Percentiles rank a stretch among this genome's conserved stretches.
Conservation (phyloP, 1,139 yeast genomes). For the Candida dubliniensis region DNA sequence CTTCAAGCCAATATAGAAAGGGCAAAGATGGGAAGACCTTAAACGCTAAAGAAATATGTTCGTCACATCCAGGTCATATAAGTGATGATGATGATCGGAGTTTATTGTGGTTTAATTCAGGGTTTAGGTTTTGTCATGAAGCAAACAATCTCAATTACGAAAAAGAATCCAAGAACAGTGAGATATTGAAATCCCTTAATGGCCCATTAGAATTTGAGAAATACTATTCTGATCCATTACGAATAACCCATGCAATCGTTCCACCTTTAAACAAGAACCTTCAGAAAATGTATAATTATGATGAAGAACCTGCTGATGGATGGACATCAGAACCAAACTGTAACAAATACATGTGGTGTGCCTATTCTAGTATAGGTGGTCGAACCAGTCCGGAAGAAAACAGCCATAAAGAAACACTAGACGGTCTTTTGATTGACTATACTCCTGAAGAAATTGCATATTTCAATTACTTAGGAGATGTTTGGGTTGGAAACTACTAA, state of each 20-base stretch:
- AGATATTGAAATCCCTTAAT: slow-evolving; percentile 20
- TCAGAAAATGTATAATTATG: slow-evolving; percentile 20
- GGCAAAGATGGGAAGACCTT: slow-evolving; percentile 20
- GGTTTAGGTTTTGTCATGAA: slow-evolving; percentile 32
- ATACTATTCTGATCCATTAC: slow-evolving; percentile 25
- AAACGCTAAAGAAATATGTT: slow-evolving; percentile 34
- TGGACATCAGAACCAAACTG: slow-evolving; percentile 37
- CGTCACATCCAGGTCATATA: slow-evolving; percentile 42
- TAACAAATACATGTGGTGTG: slow-evolving; percentile 47
- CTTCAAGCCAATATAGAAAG: slow-evolving; percentile 29
- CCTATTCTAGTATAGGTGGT: slow-evolving; percentile 44
- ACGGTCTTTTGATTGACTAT: slow-evolving; percentile 28
- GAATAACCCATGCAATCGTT: slow-evolving; percentile 29
- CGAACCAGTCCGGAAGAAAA: slow-evolving; percentile 18
- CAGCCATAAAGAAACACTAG: slow-evolving; percentile 19
- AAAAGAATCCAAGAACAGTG: slow-evolving; percentile 22
- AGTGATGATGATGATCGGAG: slow-evolving; percentile 30
- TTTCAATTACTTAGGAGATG: slow-evolving; percentile 33
- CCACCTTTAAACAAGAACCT: slow-evolving; percentile 26
- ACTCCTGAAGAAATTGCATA: slow-evolving; percentile 23
- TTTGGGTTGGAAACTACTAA: slow-evolving; percentile 30
- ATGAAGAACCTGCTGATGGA: slow-evolving; percentile 32
- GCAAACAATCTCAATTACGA: slow-evolving; percentile 22
- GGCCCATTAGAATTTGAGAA: slow-evolving; percentile 19
- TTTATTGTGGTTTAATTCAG: slow-evolving; percentile 37